Base-by-base conservation (phyloP, 208 protist species). In the Leishmania lainsoni region DNA sequence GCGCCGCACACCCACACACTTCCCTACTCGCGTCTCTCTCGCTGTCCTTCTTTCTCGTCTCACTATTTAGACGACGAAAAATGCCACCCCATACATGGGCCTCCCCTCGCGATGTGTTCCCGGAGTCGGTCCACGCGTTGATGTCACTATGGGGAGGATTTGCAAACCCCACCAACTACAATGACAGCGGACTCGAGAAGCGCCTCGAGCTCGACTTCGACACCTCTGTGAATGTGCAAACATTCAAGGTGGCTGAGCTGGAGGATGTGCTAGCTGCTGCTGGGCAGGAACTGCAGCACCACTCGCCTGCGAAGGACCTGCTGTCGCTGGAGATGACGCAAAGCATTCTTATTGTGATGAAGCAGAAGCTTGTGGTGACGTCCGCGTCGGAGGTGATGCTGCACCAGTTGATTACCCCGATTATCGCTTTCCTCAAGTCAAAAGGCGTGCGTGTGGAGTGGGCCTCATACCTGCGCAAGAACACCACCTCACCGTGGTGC, bases 91-190 rank as follows among this genome's bases (percentile, higher is more conserved):
- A 80, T 39, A 63, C 83, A 48, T 94, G 92, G 89, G 75, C 86
- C 4, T 93, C 87, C 32, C 83, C 88, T 26, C 89, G 85, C 65
- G 90, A 92, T 72, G 88, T 87, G 76, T 90, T 92, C 74, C 94
- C 94, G 2, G 81, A 90, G 63, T 96, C 93, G 2, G 94, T 97
- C 32, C 94, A 95, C 79, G 91, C 81, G 59, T 76, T 97, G 49
- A 94, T 97, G 94, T 89, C 94, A 49, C 86, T 95, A 32, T 97
- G 94, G 93, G 92, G 94, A 58, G 94, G 92, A 51, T 97, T 95
- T 78, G 87, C 81, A 20, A 78, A 76, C 69, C 84, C 92, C 16
- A 89, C 87, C 6, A 75, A 74, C 58, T 81, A 83, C 80, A 87
- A 63, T 77, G 93, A 95, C 83, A 88, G 89, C 72, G 89, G 90